Evolutionary conservation across 345 rosid species (phyloP).

Genomic region (Citrus glauca): DNA sequence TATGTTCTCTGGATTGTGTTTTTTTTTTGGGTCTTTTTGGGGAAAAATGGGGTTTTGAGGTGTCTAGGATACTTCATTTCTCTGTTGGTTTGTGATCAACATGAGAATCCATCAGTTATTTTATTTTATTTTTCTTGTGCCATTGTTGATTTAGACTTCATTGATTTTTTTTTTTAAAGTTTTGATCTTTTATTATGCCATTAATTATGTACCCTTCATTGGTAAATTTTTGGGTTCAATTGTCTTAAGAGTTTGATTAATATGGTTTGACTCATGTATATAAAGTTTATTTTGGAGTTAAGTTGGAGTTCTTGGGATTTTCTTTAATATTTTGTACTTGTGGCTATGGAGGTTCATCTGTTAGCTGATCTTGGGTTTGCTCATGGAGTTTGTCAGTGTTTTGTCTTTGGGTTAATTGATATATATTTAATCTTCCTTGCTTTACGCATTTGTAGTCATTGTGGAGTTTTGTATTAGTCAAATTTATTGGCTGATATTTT

Average conservation of each 20-base stretch:
- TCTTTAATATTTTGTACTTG: not conserved
- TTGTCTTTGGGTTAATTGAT: not conserved
- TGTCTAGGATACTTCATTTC: not conserved
- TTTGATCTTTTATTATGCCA: not conserved
- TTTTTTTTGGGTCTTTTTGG: not conserved
- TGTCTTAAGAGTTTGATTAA: constrained; percentile 3
- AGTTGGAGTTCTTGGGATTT: not conserved
- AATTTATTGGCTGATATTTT: not conserved
- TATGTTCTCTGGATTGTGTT: constrained; percentile 1
- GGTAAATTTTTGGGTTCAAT: not conserved
- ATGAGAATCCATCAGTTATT: not conserved
- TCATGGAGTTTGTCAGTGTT: not conserved
- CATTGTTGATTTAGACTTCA: not conserved
- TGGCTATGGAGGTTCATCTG: not conserved
- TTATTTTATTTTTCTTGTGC: not conserved
- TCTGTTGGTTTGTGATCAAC: not conserved
- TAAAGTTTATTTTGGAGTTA: not conserved
- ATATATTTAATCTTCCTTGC: not conserved
- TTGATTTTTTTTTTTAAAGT: not conserved
- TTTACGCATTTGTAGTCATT: not conserved
- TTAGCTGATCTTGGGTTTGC: not conserved
- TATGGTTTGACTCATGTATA: not conserved
- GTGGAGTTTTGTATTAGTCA: not conserved
- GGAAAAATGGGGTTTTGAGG: not conserved
- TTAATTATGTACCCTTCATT: not conserved